Evolutionary conservation across 1,284 basidiomycete species (phyloP), one percentile per base, ranked within the genome.

Genomic region (Athelia sp.): DNA sequence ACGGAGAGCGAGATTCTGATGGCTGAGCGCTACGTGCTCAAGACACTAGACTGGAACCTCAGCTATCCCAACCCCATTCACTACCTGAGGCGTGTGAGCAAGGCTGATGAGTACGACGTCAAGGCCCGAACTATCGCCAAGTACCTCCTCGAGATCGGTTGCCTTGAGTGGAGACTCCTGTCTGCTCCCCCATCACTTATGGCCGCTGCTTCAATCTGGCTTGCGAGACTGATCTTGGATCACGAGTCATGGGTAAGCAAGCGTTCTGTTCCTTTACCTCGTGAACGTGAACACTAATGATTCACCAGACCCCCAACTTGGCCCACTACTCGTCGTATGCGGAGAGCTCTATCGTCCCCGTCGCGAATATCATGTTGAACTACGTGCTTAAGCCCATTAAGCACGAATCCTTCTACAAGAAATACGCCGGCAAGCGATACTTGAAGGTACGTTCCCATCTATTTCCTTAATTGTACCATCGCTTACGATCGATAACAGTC

Each of bases 21-120:
- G 58, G 96, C 96, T 1, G 96, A 99, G 69, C 81, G 88, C 49
- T 98, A 98, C 65, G 84, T 99, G 51, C 74, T 99, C 52, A 89
- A 91, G 66, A 92, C 93, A 4, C 75, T 99, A 45, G 85, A 93
- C 52, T 99, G 93, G 81, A 91, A 97, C 66, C 64, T 98, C 54
- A 87, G 86, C 59, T 97, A 90, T 65, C 93, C 95, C 36, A 96
- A 92, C 65, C 94, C 95, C 1, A 88, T 98, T 62, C 89, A 96
- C 68, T 98, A 90, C 70, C 76, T 98, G 47, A 78, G 95, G 32
- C 79, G 94, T 44, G 86, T 94, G 52, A 94, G 91, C 69, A 99
- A 98, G 69, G 97, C 96, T 3, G 97, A 99, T 61, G 88, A 91
- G 52, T 98, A 96, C 67, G 91, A 98, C 62, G 83, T 93, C 48